A percentile compares a stretch with the other conserved stretches of the same genome.
These are phyloP conservation scores for Meyerozyma guilliermondii DNA, from an alignment of 1,139 yeast species.

Conservation along the genomic window DNA sequence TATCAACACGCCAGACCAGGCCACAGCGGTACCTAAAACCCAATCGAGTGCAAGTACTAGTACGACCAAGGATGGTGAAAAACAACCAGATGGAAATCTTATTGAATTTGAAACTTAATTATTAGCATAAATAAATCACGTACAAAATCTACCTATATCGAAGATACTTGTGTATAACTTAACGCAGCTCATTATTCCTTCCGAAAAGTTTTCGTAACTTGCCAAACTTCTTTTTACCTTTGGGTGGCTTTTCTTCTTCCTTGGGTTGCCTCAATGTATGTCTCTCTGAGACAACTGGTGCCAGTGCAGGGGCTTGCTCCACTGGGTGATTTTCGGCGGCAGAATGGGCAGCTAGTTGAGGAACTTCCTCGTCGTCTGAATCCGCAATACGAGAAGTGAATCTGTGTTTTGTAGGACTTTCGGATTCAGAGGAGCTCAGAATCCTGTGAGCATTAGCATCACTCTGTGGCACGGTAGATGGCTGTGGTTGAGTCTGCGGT, in stretches of 20 bases:
- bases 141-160: neutral
- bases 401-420: neutral
- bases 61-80: slow-evolving; percentile 2
- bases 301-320: slow-evolving; percentile 5
- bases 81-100: slow-evolving; percentile 8
- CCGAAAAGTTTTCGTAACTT: slow-evolving; percentile 62
- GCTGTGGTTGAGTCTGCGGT: slow-evolving; percentile 5
- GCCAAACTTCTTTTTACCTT: slow-evolving; percentile 47
- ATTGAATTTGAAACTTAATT: slow-evolving; percentile 16
- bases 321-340: neutral
- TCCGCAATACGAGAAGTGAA: slow-evolving; percentile 50
- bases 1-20: slow-evolving; percentile 13
- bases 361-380: slow-evolving; percentile 45
- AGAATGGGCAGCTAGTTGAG: slow-evolving; percentile 5
- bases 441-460: slow-evolving; percentile 10
- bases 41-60: neutral
- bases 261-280: neutral
- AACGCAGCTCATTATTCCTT: slow-evolving; percentile 14
- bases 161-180: neutral
- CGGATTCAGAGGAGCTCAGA: neutral
- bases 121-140: neutral
- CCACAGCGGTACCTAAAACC: neutral
- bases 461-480: neutral
- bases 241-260: slow-evolving; percentile 17
- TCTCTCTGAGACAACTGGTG: neutral